A percentile compares a stretch with the other conserved stretches of the same genome.
Conservation (phyloP, 495 filamentous ascomycete genomes). For the Aspergillus nidulans region DNA sequence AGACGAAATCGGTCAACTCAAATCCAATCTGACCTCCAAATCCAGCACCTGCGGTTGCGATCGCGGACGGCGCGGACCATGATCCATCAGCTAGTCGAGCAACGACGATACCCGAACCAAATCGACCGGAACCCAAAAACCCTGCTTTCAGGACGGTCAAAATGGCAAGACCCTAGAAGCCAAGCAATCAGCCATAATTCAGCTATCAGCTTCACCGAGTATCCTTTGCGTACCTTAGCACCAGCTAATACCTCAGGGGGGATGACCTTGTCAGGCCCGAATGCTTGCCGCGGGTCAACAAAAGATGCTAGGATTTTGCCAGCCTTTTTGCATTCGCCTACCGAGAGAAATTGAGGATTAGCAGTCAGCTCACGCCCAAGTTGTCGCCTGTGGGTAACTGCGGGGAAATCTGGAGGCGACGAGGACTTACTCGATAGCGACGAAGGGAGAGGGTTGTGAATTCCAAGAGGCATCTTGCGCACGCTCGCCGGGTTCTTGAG, state of each 20-base stretch:
- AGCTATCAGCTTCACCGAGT: not conserved
- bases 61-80: conserved; percentile 93
- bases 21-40: conserved; percentile 97
- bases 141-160: conserved; percentile 95
- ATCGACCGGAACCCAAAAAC: conserved; percentile 87
- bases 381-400: conserved; percentile 21
- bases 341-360: conserved; percentile 9
- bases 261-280: conserved; percentile 96
- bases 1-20: conserved; percentile 97
- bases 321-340: conserved; percentile 85
- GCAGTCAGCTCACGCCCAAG: conserved; percentile 24
- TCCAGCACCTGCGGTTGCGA: conserved; percentile 83
- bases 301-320: conserved; percentile 93
- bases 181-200: conserved; percentile 8
- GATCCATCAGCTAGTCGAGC: conserved; percentile 85
- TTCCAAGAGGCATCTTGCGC: conserved; percentile 53
- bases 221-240: conserved; percentile 66
- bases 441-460: conserved; percentile 66
- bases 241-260: conserved; percentile 83
- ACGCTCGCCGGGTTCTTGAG: conserved; percentile 11
- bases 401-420: conserved; percentile 30
- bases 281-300: conserved; percentile 88
- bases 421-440: conserved; percentile 56
- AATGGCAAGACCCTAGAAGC: conserved; percentile 77
- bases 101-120: conserved; percentile 90